Evolutionary conservation across 2,329 filamentous ascomycete genomes (phyloP), one percentile per base, ranked within the genome.

Genomic region (Massarina eburnea): DNA sequence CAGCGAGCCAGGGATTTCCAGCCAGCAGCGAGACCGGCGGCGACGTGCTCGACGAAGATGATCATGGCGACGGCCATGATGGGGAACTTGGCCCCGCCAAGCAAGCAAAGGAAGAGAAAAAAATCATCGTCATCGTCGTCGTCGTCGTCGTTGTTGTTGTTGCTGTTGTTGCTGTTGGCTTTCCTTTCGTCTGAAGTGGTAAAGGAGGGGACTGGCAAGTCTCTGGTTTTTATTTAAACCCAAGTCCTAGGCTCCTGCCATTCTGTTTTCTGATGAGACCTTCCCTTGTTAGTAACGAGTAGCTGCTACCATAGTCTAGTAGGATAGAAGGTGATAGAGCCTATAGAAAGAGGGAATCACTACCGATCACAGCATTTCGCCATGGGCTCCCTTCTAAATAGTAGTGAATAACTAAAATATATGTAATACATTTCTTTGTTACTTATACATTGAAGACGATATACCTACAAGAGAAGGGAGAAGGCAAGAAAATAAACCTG

Each of bases 1-100:
- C 40, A 36, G 27, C 27, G 27, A 7, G 30, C 40, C 30, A 34
- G n/a, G 21, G 7, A 43, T n/a, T 29, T 29, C 40, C 40, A 43
- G 30, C 27, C 40, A 29, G 40, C 40, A 5, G 40, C 40, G 4
- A 43, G 40, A 4, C 40, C 4, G 40, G 40, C 27, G 21, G 27
- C 14, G 30, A 43, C 26, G 26, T 8, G 8, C 26, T 8, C 14
- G 26, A 8, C 8, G 26, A 29, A 29, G 8, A 29, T 14, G 26
- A 29, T 29, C n/a, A n/a, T n/a, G n/a, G n/a, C n/a, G n/a, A n/a
- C n/a, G n/a, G n/a, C n/a, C n/a, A n/a, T n/a, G n/a, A 8, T 8
- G 26, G 26, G 26, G 8, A 8, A 14, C 14, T 29, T 14, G 26
- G 8, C 26, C 26, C 26, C 8, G 26, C 26, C 8, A 29, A 29